Evolutionary conservation across 2,329 filamentous ascomycete species (phyloP), one percentile per base, ranked within the genome.

Genomic region (Cercospora sp.): DNA sequence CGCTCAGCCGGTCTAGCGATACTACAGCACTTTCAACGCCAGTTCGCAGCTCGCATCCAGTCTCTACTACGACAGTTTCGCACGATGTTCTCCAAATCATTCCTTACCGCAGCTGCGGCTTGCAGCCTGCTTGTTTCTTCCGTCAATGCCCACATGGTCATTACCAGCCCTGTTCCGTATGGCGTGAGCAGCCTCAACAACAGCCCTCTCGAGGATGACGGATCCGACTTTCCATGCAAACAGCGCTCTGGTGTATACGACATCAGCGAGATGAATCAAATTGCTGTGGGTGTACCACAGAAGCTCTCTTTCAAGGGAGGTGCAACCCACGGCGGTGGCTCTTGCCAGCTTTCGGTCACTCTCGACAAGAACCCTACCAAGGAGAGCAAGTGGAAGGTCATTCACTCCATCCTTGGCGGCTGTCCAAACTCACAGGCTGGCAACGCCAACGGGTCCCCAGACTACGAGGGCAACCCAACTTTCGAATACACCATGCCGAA

Each of bases 251-350:
- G 80, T 0, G 80, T 77, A 70, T 80, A 81, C 55, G 85, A 86
- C 4, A 80, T 86, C 1, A 79, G 80, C 0, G 69, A 66, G 7
- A 84, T 80, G 79, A 95, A 92, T 73, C 77, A 82, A 0, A 91
- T 90, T 77, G 77, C 82, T 0, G 85, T 91, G 13, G 92, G 92
- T 12, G 86, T 87, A 1, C 75, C 79, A 0, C 86, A 90, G 71
- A 78, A 81, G 0, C 84, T 97, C 1, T 78, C 82, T 0, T 93
- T 97, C 79, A 81, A 79, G 0, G 95, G 94, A 3, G 83, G 84
- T 42, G 93, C 94, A 1, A 87, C 89, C 0, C 95, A 99, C 74
- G 93, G 92, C 10, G 95, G 95, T 60, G 95, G 95, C 0, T 94
- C 92, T 0, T 98, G 94, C 81, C 94, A 98, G 77, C 78, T 98